Percentiles rank a stretch among this genome's conserved stretches.
phyloP scores from a whole-genome alignment of 1,139 yeast genomes.

The Suzukiozyma palmioleophila region DNA sequence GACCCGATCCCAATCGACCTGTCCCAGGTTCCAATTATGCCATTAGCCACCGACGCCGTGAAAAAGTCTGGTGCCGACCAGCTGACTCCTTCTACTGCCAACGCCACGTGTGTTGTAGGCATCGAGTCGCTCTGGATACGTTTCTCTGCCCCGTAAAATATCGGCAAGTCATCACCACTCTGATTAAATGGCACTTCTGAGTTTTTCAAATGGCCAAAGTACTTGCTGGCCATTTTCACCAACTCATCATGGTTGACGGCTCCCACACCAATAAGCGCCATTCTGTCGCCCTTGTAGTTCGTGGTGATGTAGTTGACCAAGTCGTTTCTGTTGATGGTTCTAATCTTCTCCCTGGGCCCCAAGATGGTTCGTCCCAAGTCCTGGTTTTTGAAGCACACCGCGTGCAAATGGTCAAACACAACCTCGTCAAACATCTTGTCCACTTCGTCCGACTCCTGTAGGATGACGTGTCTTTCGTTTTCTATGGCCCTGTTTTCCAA shows the following conservation, averaged over 20 bases:
- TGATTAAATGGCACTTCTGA: slow-evolving; percentile 63
- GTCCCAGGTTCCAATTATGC: slow-evolving; percentile 97
- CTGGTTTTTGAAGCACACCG: slow-evolving; percentile 85
- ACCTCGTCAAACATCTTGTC: slow-evolving; percentile 98
- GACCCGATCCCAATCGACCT: slow-evolving; percentile 79
- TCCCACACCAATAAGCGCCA: slow-evolving; percentile 97
- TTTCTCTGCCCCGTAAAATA: slow-evolving; percentile 81
- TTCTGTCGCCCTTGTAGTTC: slow-evolving; percentile 93
- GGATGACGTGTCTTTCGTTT: slow-evolving; percentile 91
- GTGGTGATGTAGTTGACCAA: slow-evolving; percentile 73
- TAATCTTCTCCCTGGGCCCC: slow-evolving; percentile 89
- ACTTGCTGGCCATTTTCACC: slow-evolving; percentile 68
- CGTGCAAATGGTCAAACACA: slow-evolving; percentile 93
- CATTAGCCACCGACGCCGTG: slow-evolving; percentile 93
- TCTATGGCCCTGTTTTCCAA: slow-evolving; percentile 83
- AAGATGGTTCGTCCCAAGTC: slow-evolving; percentile 96
- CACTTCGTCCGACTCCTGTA: slow-evolving; percentile 95
- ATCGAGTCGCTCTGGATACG: slow-evolving; percentile 77
- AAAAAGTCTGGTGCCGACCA: slow-evolving; percentile 97
- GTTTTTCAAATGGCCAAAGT: slow-evolving; percentile 71
- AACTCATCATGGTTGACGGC: slow-evolving; percentile 84
- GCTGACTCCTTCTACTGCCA: slow-evolving; percentile 96
- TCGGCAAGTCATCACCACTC: slow-evolving; percentile 78
- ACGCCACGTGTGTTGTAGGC: slow-evolving; percentile 87
- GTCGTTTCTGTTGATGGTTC: slow-evolving; percentile 72